These are phyloP conservation scores for Aspergillus alliaceus DNA, from an alignment of 2,329 filamentous ascomycete species.

Conservation along the genomic window DNA sequence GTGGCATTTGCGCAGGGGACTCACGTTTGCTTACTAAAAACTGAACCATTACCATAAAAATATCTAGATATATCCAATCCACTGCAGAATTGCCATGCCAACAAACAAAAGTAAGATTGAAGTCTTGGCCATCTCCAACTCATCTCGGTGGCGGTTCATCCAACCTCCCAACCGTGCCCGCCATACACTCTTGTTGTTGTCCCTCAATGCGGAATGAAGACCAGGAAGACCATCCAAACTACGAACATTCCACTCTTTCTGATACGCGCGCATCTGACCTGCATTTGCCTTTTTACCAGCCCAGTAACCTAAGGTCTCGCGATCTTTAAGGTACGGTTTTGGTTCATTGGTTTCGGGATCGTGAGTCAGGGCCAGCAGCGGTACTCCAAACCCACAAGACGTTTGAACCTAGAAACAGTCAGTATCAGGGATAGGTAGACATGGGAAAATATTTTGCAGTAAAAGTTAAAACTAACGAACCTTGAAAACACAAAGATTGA, in stretches of 20 bases:
- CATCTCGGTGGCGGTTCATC: conserved; percentile 16
- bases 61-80: conserved; percentile 14
- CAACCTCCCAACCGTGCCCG: conserved; percentile 38
- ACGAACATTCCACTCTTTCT: conserved; percentile 53
- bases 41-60: neutral
- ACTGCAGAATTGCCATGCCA: conserved; percentile 19
- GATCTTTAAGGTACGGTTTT: conserved; percentile 48
- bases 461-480: conserved; percentile 22
- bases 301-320: conserved; percentile 58
- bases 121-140: conserved; percentile 22
- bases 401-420: conserved; percentile 56
- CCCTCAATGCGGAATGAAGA: conserved; percentile 53
- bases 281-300: conserved; percentile 50
- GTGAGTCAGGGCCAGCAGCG: conserved; percentile 47
- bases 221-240: conserved; percentile 63
- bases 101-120: conserved; percentile 20
- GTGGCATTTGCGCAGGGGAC: too few relatives aligned
- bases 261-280: conserved; percentile 56
- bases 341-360: conserved; percentile 30
- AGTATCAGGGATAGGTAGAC: neutral
- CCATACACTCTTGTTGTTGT: conserved; percentile 50
- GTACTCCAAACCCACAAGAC: conserved; percentile 66
- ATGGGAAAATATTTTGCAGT: neutral
- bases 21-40: too few relatives aligned
- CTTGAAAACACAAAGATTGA: conserved; percentile 63